Evolutionary conservation across 768 basidiomycete genomes (phyloP).

Genomic region (Boletus tomentosulus): DNA sequence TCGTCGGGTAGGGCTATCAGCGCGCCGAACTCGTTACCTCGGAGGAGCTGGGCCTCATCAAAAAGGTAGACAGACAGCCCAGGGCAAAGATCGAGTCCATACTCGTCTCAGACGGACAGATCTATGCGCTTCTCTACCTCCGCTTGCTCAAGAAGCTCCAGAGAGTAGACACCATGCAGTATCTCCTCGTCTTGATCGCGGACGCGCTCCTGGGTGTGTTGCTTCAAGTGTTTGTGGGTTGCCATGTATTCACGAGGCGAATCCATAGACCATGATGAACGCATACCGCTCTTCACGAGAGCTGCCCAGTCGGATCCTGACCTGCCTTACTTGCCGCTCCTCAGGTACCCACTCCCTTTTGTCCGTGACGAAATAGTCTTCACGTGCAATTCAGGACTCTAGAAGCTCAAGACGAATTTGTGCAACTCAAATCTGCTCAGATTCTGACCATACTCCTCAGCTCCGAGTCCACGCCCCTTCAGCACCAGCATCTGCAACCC

Average conservation of each 20-base stretch:
- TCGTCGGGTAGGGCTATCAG: slow-evolving; percentile 75
- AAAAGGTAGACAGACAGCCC: slow-evolving; percentile 84
- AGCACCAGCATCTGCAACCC: slow-evolving; percentile 50
- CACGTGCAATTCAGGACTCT: slow-evolving; percentile 50
- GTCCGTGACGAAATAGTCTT: slow-evolving; percentile 3
- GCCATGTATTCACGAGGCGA: background rate
- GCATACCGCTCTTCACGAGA: slow-evolving; percentile 69
- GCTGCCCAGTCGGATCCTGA: slow-evolving; percentile 67
- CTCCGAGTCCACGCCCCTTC: slow-evolving; percentile 47
- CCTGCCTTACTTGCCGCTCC: slow-evolving; percentile 73
- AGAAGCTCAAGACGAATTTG: slow-evolving; percentile 88
- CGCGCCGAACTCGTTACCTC: slow-evolving; percentile 85
- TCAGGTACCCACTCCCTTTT: slow-evolving; percentile 46
- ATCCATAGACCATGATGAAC: slow-evolving; percentile 76
- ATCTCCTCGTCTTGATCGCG: slow-evolving; percentile 78
- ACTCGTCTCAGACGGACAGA: slow-evolving; percentile 74
- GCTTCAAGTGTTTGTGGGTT: background rate
- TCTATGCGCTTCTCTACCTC: slow-evolving; percentile 87
- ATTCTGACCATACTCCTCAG: slow-evolving; percentile 83
- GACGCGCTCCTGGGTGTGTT: slow-evolving; percentile 78
- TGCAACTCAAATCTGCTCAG: slow-evolving; percentile 86
- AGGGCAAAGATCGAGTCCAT: slow-evolving; percentile 70
- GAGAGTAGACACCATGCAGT: slow-evolving; percentile 84
- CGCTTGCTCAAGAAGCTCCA: slow-evolving; percentile 83
- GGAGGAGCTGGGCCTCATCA: slow-evolving; percentile 84